Conservation (phyloP, 805 yeast genomes). For the Starmera dryadoides region DNA sequence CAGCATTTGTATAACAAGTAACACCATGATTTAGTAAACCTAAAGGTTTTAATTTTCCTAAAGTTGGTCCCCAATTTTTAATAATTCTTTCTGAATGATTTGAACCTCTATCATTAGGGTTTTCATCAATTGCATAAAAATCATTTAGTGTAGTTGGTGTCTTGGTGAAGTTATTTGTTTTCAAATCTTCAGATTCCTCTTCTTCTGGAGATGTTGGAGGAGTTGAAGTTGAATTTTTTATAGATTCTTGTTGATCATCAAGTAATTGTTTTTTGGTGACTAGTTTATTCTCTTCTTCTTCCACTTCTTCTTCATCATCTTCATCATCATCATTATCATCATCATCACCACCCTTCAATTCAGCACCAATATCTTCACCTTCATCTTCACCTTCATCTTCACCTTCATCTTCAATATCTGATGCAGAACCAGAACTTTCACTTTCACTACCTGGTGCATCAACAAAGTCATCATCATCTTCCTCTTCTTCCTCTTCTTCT, state of each 20-base stretch:
- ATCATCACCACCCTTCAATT: slow-evolving; percentile 7
- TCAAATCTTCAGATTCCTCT: slow-evolving; percentile 25
- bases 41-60: slow-evolving; percentile 37
- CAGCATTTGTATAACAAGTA: slow-evolving; percentile 94
- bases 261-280: slow-evolving; percentile 18
- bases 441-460: slow-evolving; percentile 2
- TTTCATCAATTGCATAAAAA: slow-evolving; percentile 56
- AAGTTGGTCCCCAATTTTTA: slow-evolving; percentile 64
- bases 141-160: no score
- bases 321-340: slow-evolving; percentile 5
- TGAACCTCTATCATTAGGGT: slow-evolving; percentile 54
- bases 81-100: slow-evolving; percentile 48
- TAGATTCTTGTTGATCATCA: slow-evolving; percentile 10
- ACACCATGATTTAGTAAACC: slow-evolving; percentile 91
- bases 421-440: slow-evolving; percentile 2
- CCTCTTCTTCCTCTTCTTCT: slow-evolving; percentile 13
- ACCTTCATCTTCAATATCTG: slow-evolving; percentile 11
- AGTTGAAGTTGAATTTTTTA: slow-evolving; percentile 6
- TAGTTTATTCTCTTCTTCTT: slow-evolving; percentile 8
- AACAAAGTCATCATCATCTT: slow-evolving; percentile 11
- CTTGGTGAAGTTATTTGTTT: no score
- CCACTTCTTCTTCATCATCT: slow-evolving; percentile 6
- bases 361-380: slow-evolving; percentile 8
- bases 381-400: slow-evolving; percentile 9
- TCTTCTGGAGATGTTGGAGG: slow-evolving; percentile 28